Percentiles rank a stretch among this genome's conserved stretches.
phyloP scores from a whole-genome alignment of 176 grass and related monocot genomes.

The Carex parvula region DNA sequence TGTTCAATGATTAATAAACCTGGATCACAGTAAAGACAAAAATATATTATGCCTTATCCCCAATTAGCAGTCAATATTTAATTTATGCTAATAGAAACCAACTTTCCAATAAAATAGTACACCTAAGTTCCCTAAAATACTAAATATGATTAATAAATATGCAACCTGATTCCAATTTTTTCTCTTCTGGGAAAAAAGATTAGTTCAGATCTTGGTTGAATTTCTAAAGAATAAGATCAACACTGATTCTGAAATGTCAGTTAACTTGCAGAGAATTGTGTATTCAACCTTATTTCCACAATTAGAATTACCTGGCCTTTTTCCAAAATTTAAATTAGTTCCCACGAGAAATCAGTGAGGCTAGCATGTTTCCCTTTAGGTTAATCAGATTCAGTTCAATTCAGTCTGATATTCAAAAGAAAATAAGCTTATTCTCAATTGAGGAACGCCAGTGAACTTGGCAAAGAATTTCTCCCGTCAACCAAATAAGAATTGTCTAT shows the following conservation, averaged over 20 bases:
- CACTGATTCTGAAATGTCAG: background rate
- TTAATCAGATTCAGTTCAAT: constrained; percentile 1
- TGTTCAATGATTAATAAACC: background rate
- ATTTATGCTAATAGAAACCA: background rate
- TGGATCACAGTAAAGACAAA: background rate
- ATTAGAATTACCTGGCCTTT: background rate
- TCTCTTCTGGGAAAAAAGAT: background rate
- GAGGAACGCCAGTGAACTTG: background rate
- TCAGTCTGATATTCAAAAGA: background rate
- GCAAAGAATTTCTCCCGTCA: background rate
- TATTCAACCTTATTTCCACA: background rate
- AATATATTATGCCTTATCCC: background rate
- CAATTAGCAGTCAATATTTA: background rate
- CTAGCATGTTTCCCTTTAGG: background rate
- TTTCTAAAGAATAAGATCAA: background rate
- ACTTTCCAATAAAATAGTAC: background rate
- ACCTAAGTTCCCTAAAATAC: background rate
- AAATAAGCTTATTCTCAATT: background rate
- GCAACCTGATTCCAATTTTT: background rate
- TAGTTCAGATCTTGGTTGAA: background rate
- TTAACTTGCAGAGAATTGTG: background rate
- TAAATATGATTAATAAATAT: background rate
- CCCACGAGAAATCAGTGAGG: background rate
- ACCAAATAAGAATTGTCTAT: background rate
- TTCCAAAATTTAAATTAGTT: background rate